A percentile compares a stretch with the other conserved stretches of the same genome.
Evolutionary conservation across 768 basidiomycete genomes (phyloP).

Genomic region (Suillus alpinus): DNA sequence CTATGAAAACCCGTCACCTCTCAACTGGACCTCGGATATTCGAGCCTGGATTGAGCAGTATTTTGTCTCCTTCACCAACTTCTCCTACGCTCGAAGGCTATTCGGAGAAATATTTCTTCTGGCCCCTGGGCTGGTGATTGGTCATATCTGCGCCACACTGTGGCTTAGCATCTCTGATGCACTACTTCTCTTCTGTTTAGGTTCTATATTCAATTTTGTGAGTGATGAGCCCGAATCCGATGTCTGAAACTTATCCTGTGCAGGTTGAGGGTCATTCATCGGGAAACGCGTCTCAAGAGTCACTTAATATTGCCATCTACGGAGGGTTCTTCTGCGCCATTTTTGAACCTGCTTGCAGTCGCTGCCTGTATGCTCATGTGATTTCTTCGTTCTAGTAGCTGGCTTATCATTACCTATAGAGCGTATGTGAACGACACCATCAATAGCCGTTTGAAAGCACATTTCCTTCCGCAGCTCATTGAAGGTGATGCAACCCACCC

Average conservation of each 20-base stretch:
- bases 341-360: constrained; percentile 20
- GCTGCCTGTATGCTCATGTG: constrained; percentile 18
- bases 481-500: constrained; percentile 24
- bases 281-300: neutral
- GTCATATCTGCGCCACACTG: constrained; percentile 26
- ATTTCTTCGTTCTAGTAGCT: constrained; percentile 1
- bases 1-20: constrained; percentile 15
- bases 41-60: neutral
- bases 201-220: constrained; percentile 28
- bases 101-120: constrained; percentile 19
- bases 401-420: constrained; percentile 11
- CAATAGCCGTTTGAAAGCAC: constrained; percentile 31
- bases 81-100: constrained; percentile 6
- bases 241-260: neutral
- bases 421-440: constrained; percentile 18
- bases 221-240: neutral
- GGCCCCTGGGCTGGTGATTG: constrained; percentile 16
- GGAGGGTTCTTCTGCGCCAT: constrained; percentile 28
- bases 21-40: neutral
- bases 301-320: constrained; percentile 20
- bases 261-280: constrained; percentile 13
- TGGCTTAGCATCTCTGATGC: constrained; percentile 34
- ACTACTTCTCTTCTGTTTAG: constrained; percentile 34
- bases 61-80: neutral
- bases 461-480: constrained; percentile 39